Conservation (phyloP, 495 filamentous ascomycete species). For the Aspergillus hancockii region DNA sequence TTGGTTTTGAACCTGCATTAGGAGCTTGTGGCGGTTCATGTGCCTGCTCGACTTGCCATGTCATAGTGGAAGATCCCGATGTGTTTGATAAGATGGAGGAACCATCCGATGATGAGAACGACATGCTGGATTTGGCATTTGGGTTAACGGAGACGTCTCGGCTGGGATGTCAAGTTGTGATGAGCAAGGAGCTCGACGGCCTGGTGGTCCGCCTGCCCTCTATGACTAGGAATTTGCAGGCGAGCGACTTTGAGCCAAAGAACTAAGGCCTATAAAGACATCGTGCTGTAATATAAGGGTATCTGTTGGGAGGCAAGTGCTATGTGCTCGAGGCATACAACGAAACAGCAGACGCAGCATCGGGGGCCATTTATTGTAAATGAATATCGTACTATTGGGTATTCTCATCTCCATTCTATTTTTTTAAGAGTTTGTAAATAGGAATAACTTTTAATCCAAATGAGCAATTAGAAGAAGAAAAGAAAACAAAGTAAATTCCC, state of each 20-base stretch:
- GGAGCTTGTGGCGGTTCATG: constrained; percentile 94
- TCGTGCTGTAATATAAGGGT: not conserved
- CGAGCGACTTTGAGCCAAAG: constrained; percentile 75
- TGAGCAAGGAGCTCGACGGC: constrained; percentile 88
- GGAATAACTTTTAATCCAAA: constrained; percentile 26
- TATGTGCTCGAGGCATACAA: not conserved
- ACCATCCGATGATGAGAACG: constrained; percentile 96
- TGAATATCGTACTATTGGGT: constrained; percentile 19
- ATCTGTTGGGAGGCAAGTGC: not conserved
- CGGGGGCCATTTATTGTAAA: constrained; percentile 7
- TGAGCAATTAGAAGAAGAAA: constrained; percentile 10
- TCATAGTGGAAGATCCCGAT: constrained; percentile 81
- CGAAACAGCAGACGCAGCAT: not conserved
- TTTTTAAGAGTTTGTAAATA: constrained; percentile 19
- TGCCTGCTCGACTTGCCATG: constrained; percentile 96
- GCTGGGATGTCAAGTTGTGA: constrained; percentile 91
- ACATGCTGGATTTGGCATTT: constrained; percentile 97
- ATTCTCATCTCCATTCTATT: constrained; percentile 27
- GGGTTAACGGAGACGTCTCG: constrained; percentile 93
- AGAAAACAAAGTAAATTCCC: constrained; percentile 24
- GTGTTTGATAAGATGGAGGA: constrained; percentile 92
- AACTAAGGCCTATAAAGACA: constrained; percentile 15
- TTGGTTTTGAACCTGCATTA: constrained; percentile 22
- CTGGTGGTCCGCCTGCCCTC: constrained; percentile 78
- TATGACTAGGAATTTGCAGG: constrained; percentile 96